A percentile compares a stretch with the other conserved stretches of the same genome.
These are phyloP conservation scores for Clavulina sp. DNA, from an alignment of 768 basidiomycete genomes.

Conservation along the genomic window DNA sequence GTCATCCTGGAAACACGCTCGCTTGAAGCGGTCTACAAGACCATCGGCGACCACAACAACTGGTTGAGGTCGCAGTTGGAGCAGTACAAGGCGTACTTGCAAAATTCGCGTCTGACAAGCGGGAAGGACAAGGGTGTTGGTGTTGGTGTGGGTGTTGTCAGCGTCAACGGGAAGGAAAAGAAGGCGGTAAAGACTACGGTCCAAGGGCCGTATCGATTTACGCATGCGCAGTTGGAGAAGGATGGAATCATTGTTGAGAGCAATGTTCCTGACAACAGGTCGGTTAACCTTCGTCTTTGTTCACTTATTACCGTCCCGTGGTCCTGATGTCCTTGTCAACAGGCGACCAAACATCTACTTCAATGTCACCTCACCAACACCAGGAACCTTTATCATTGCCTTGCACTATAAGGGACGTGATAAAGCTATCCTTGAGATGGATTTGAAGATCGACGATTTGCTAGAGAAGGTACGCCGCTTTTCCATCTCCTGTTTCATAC, in stretches of 20 bases:
- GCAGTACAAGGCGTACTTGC: constrained; percentile 98
- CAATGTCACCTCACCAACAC: constrained; percentile 94
- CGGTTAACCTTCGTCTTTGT: too few species aligned
- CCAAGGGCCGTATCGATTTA: constrained; percentile 92
- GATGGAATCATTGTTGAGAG: constrained; percentile 99
- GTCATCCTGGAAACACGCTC: constrained; percentile 82
- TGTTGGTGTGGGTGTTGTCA: constrained; percentile 77
- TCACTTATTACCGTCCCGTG: constrained; percentile 2
- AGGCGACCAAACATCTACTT: constrained; percentile 98
- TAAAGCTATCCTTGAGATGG: constrained; percentile 99
- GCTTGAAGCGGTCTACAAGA: constrained; percentile 96
- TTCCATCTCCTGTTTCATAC: not conserved
- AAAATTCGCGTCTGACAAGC: constrained; percentile 86
- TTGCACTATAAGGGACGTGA: constrained; percentile 97
- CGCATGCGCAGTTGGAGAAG: constrained; percentile 95
- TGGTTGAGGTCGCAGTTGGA: constrained; percentile 92
- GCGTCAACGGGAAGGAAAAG: constrained; percentile 94
- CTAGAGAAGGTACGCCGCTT: constrained; percentile 66
- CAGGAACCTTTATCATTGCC: constrained; percentile 97
- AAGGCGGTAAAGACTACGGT: constrained; percentile 71
- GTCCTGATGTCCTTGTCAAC: constrained; percentile 5
- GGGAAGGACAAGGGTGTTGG: constrained; percentile 77
- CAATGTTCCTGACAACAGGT: constrained; percentile 97
- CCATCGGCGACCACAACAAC: constrained; percentile 97
- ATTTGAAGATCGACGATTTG: constrained; percentile 94